Evolutionary conservation across 495 filamentous ascomycete species (phyloP).

Genomic region (Letharia columbiana): DNA sequence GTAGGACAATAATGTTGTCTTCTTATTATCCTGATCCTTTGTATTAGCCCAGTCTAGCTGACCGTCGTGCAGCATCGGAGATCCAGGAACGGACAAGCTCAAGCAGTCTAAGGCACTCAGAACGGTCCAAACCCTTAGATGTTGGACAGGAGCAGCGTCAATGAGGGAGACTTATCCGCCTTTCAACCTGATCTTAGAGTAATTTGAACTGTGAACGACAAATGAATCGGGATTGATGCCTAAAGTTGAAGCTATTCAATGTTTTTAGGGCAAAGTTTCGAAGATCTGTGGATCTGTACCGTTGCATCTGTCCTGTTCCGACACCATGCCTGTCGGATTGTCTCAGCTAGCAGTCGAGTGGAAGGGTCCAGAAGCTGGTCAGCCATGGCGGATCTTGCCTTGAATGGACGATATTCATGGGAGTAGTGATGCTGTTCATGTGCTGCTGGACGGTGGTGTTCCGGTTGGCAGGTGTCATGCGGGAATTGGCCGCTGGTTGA

Average conservation of each 20-base stretch:
- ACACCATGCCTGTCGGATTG: neutral
- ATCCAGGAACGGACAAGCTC: neutral
- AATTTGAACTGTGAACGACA: neutral
- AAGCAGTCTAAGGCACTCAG: neutral
- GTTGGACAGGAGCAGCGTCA: neutral
- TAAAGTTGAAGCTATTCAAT: no score
- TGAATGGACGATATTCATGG: neutral
- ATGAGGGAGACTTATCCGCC: neutral
- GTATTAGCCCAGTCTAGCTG: neutral
- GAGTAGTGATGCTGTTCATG: neutral
- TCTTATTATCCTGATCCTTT: neutral
- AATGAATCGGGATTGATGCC: neutral
- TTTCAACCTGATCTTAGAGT: neutral
- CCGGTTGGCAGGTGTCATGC: neutral
- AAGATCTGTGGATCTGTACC: neutral
- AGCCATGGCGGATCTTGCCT: neutral
- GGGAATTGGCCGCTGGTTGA: neutral
- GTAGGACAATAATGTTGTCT: neutral
- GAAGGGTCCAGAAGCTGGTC: neutral
- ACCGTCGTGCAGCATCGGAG: neutral
- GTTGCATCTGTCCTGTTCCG: neutral
- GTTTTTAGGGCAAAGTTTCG: neutral
- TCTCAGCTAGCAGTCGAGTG: neutral
- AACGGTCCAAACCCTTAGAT: neutral
- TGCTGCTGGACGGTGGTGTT: neutral